Base-by-base conservation (phyloP, 1,284 basidiomycete genomes). In the Naganishia cerealis region DNA sequence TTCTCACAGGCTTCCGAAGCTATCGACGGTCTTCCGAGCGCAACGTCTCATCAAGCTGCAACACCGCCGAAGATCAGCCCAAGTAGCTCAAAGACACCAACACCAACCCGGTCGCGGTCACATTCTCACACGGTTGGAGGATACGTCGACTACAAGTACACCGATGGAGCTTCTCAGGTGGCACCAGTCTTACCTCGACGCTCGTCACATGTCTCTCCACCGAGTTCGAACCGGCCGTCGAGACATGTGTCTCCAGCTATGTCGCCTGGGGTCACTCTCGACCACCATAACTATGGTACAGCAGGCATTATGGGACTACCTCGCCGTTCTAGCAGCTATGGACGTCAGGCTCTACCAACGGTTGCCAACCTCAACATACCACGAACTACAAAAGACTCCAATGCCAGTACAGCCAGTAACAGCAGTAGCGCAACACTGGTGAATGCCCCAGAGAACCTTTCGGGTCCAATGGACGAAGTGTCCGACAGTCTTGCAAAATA, bases 401-500 rank as follows among this genome's bases (percentile, higher is more conserved):
- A 39, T 29, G 50, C 36, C 38, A 54, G 50, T 24, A 40, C 61
- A 42, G 39, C 50, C 39, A 54, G 36, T 12, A 63, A 9, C 24
- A 54, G 24, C 16, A 54, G 38, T 21, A 40, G 24, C 10, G 18
- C 24, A 13, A 63, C 61, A 10, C 36, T 63, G 39, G 48, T 65
- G 24, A 50, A 65, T n/a, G 10, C 43, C 12, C n/a, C 63, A 21
- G 38, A 53, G 15, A 18, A 13, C 10, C 48, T 59, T 15, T 38
- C 67, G 2, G 67, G 59, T 16, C 59, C 69, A 38, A 57, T 67
- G 59, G 69, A 70, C 54, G 61, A 57, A 54, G 62, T 68, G n/a
- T 57, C 54, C 16, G 53, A 63, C 50, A 68, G 67, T 65, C 54
- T 68, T 13, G 53, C 43, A 57, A 54, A 62, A 26, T 68, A 68